A percentile compares a stretch with the other conserved stretches of the same genome.
Evolutionary conservation across 345 rosid genomes (phyloP).

Genomic region (Eucalyptus virginea): DNA sequence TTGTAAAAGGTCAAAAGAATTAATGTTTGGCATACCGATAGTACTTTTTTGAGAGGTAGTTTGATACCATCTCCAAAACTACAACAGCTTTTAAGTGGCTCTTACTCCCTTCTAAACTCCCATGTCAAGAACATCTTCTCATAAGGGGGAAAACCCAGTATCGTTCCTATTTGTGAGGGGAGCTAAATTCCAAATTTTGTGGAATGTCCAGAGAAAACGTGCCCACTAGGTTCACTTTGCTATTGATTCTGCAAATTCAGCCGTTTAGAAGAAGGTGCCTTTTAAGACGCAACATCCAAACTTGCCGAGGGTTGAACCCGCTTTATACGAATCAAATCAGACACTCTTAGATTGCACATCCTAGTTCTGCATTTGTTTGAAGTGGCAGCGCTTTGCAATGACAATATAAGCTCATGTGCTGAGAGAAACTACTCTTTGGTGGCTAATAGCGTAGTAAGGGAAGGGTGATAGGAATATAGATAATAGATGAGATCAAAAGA

Average conservation of each 20-base stretch:
- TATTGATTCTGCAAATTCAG: too few relatives aligned
- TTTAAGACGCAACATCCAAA: background rate
- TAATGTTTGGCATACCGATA: fast-evolving
- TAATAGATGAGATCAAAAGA: too few relatives aligned
- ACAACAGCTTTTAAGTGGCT: background rate
- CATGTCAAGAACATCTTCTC: background rate
- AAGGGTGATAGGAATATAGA: too few relatives aligned
- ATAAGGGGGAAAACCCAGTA: too few relatives aligned
- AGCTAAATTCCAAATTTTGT: background rate
- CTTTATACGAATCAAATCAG: background rate
- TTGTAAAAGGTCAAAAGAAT: background rate
- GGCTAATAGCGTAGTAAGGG: too few relatives aligned
- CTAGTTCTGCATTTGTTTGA: fast-evolving
- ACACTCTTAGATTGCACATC: too few relatives aligned
- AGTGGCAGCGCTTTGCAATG: fast-evolving
- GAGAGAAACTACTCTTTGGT: fast-evolving
- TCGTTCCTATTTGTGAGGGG: background rate
- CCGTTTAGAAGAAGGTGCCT: background rate
- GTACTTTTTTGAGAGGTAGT: background rate
- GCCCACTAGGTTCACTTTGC: background rate
- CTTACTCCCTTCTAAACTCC: background rate
- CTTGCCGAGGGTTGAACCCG: too few relatives aligned
- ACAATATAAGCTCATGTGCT: too few relatives aligned
- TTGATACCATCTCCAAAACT: too few relatives aligned
- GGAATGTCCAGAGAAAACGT: conserved; percentile 4